A percentile compares a stretch with the other conserved stretches of the same genome.
phyloP scores from a whole-genome alignment of 805 yeast species.

The Saturnispora serradocipensis region DNA sequence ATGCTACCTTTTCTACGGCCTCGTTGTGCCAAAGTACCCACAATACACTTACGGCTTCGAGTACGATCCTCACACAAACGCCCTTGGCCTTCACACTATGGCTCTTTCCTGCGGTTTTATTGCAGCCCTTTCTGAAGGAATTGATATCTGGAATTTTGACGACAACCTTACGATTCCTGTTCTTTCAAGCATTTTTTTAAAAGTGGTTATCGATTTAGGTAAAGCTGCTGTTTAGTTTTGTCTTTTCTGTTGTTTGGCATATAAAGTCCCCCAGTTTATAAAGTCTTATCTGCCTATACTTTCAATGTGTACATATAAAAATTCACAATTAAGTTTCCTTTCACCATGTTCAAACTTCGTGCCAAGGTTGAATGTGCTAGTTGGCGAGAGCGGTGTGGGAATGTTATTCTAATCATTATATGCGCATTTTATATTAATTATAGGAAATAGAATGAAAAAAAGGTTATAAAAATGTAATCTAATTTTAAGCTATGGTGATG shows the following conservation, averaged over 20 bases:
- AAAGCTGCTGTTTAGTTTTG: slow-evolving; percentile 3
- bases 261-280: neutral
- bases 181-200: slow-evolving; percentile 58
- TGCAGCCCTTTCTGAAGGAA: slow-evolving; percentile 81
- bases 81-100: slow-evolving; percentile 41
- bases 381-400: neutral
- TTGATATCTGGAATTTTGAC: slow-evolving; percentile 68
- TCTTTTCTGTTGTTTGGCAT: neutral
- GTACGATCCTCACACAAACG: slow-evolving; percentile 58
- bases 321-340: neutral
- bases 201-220: slow-evolving; percentile 15
- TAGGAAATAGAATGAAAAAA: neutral
- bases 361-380: neutral
- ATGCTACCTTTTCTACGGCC: slow-evolving; percentile 63
- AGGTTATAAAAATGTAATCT: neutral
- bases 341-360: neutral
- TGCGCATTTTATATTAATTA: neutral
- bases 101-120: slow-evolving; percentile 65
- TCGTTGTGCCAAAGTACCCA: slow-evolving; percentile 56
- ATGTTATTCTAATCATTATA: neutral
- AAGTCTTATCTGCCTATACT: neutral
- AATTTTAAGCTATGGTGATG: neutral
- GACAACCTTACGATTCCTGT: slow-evolving; percentile 95
- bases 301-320: neutral
- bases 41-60: slow-evolving; percentile 41